phyloP scores from a whole-genome alignment of 23 red algal species.

The Cyanidiococcus yangmingshanensis region DNA sequence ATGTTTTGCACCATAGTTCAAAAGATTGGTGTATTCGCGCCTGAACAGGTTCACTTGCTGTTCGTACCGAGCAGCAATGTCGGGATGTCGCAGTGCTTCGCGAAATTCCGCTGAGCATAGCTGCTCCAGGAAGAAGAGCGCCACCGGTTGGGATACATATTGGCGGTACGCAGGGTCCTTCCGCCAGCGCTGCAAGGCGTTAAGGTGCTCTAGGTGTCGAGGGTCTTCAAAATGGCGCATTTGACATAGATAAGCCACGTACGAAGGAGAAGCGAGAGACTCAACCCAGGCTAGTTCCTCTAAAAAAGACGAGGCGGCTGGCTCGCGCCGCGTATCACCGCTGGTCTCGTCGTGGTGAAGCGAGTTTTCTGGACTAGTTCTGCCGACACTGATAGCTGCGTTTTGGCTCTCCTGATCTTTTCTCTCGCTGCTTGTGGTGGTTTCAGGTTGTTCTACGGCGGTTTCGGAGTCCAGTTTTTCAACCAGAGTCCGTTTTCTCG shows the following conservation, averaged over 20 bases:
- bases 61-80: not conserved
- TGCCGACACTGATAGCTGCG: too few relatives aligned
- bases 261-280: not conserved
- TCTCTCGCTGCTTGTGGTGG: too few relatives aligned
- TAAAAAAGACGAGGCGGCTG: not conserved
- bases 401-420: too few relatives aligned
- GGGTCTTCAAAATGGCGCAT: not conserved
- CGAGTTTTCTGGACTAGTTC: too few relatives aligned
- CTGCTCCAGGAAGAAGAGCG: slow-evolving; percentile 14
- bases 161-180: not conserved
- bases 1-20: not conserved
- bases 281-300: not conserved
- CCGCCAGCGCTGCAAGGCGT: slow-evolving; percentile 8
- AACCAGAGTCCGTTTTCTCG: too few relatives aligned
- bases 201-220: not conserved
- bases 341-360: too few relatives aligned
- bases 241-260: slow-evolving; percentile 12
- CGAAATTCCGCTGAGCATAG: not conserved
- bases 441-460: too few relatives aligned
- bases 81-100: not conserved
- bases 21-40: not conserved
- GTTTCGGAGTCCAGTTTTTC: too few relatives aligned
- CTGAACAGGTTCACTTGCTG: not conserved
- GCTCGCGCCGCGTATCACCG: too few relatives aligned
- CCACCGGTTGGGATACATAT: not conserved